Percentiles rank a stretch among this genome's conserved stretches.
These are phyloP conservation scores for Atalantia buxifolia DNA, from an alignment of 345 rosid species.

Conservation along the genomic window DNA sequence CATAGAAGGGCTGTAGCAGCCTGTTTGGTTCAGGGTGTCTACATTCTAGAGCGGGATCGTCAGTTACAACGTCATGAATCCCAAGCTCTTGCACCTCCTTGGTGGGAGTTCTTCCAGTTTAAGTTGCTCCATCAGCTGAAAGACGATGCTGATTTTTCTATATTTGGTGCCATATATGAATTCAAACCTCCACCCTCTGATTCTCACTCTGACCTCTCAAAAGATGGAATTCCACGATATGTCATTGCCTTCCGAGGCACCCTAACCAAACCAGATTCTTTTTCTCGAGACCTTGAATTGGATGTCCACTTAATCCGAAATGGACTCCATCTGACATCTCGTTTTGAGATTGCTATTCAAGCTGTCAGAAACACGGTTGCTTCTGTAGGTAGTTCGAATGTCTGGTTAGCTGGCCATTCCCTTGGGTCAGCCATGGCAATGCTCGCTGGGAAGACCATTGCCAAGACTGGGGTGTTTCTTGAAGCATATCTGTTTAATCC, in stretches of 20 bases:
- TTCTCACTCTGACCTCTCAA: conserved; percentile 21
- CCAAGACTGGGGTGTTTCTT: conserved; percentile 49
- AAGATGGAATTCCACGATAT: conserved; percentile 46
- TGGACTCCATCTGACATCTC: conserved; percentile 65
- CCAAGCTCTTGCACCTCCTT: conserved; percentile 62
- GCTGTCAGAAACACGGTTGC: conserved; percentile 70
- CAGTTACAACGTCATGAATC: conserved; percentile 65
- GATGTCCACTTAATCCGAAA: conserved; percentile 59
- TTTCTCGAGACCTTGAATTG: conserved; percentile 63
- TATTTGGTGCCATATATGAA: conserved; percentile 82
- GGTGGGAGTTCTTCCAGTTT: conserved; percentile 89
- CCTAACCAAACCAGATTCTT: conserved; percentile 58
- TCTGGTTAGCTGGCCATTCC: conserved; percentile 95
- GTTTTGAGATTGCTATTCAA: conserved; percentile 77
- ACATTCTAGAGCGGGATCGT: conserved; percentile 78
- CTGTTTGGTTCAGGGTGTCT: conserved; percentile 77
- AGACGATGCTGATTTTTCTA: conserved; percentile 68
- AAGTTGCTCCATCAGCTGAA: conserved; percentile 50
- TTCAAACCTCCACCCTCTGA: conserved; percentile 42
- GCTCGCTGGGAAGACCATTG: conserved; percentile 74
- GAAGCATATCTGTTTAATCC: conserved; percentile 80
- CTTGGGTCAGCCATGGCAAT: conserved; percentile 85
- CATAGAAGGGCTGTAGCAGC: conserved; percentile 77
- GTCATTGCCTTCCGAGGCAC: conserved; percentile 87
- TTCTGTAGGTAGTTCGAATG: conserved; percentile 53